phyloP scores from a whole-genome alignment of 768 basidiomycete genomes.

The Lactarius sanguifluus region DNA sequence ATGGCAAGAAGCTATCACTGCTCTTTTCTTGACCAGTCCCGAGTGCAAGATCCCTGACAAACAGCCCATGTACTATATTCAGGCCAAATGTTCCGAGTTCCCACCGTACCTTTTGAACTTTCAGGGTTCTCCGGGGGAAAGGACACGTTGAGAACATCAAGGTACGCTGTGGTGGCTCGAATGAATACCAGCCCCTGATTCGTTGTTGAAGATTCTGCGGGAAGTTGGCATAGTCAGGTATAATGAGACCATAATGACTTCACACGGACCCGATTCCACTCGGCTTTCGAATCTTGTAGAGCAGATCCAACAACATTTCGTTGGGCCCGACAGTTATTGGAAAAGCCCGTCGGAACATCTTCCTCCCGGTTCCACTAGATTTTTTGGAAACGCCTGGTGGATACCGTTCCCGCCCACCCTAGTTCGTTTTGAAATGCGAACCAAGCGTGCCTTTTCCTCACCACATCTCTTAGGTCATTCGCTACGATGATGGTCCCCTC shows the following conservation, averaged over 20 bases:
- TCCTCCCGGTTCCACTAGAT: constrained; percentile 43
- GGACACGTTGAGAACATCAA: constrained; percentile 81
- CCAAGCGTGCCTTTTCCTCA: constrained; percentile 7
- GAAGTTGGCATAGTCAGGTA: constrained; percentile 64
- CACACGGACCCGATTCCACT: constrained; percentile 48
- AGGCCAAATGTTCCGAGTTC: constrained; percentile 55
- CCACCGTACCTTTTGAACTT: constrained; percentile 73
- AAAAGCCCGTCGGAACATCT: constrained; percentile 38
- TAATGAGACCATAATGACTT: constrained; percentile 48
- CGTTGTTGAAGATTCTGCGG: constrained; percentile 57
- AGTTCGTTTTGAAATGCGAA: constrained; percentile 39
- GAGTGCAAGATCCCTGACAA: constrained; percentile 57
- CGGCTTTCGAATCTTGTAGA: constrained; percentile 49
- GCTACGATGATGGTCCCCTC: constrained; percentile 61
- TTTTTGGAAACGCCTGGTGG: constrained; percentile 79
- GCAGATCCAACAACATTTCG: constrained; percentile 53
- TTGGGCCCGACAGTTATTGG: constrained; percentile 79
- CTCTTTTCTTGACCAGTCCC: constrained; percentile 60
- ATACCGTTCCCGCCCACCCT: constrained; percentile 76
- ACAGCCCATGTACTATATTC: constrained; percentile 58
- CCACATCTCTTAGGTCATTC: constrained; percentile 49
- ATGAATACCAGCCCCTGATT: constrained; percentile 1
- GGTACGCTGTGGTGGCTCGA: constrained; percentile 39
- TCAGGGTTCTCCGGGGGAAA: constrained; percentile 59
- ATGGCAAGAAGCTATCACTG: constrained; percentile 76